Evolutionary conservation across 108 stramenopile species (phyloP).

Genomic region (Cylindrotheca closterium): DNA sequence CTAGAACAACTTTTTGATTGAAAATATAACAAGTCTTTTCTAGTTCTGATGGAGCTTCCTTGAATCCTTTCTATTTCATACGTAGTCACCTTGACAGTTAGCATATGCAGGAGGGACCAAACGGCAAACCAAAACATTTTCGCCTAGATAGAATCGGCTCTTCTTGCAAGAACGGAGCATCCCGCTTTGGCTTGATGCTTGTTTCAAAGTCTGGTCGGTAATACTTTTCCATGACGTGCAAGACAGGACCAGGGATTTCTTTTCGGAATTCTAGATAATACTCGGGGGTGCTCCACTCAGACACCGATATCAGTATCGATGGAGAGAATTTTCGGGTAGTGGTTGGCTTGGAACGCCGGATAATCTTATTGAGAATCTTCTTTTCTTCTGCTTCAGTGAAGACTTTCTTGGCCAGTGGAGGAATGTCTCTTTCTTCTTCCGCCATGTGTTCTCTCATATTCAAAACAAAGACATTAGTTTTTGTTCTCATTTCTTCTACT

Average conservation of each 20-base stretch:
- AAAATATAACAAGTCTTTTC: no score
- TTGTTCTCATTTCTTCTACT: slow-evolving; percentile 18
- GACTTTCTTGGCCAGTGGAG: slow-evolving; percentile 20
- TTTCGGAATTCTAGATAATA: slow-evolving; percentile 15
- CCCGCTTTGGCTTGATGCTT: slow-evolving; percentile 23
- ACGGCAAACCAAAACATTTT: slow-evolving; percentile 28
- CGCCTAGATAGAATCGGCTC: slow-evolving; percentile 19
- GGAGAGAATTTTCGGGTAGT: slow-evolving; percentile 15
- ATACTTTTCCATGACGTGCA: slow-evolving; percentile 17
- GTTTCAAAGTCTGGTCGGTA: slow-evolving; percentile 37
- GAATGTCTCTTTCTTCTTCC: slow-evolving; percentile 40
- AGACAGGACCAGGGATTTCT: slow-evolving; percentile 10
- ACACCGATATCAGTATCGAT: slow-evolving; percentile 22
- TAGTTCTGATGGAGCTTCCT: no score
- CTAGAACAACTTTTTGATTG: no score
- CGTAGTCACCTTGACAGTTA: no score
- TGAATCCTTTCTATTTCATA: no score
- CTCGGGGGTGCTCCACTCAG: slow-evolving; percentile 26
- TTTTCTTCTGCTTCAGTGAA: slow-evolving; percentile 41
- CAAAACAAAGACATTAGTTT: slow-evolving; percentile 20
- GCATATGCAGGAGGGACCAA: slow-evolving; percentile 42
- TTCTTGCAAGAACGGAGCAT: slow-evolving; percentile 33
- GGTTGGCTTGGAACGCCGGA: no score
- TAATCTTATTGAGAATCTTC: slow-evolving; percentile 22
- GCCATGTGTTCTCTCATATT: slow-evolving; percentile 37